Base-by-base conservation (phyloP, 331 rosid species). In the Phaseolus coccineus region DNA sequence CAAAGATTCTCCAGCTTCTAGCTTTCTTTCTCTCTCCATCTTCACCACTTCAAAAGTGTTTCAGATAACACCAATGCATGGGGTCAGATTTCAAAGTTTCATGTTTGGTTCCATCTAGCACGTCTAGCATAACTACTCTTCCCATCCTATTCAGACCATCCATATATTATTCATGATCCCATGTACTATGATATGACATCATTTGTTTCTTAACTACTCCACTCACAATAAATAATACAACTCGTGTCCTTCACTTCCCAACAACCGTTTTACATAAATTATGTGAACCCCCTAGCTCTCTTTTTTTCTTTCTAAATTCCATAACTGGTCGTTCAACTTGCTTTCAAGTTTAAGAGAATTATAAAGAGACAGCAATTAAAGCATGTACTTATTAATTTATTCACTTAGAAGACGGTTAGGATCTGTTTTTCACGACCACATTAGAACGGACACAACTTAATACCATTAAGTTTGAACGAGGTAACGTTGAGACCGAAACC, bases 51-150 rank as follows among this genome's bases (percentile, higher is more conserved):
- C 66, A 24, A 78, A 86, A 84, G 77, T 70, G 79, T 47, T 73
- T 86, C 80, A 78, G 88, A 86, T 88, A 77, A 86, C 76, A 80
- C 78, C 87, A 71, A 53, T 84, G 87, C 76, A 80, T 82, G 87
- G 91, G 87, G 86, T 73, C 84, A 51, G 83, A 39, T 73, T 79
- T 59, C 87, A 58, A 68, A 74, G 84, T 65, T 77, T 67, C 83
- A 83, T 22, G 71, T 74, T 84, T 84, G 85, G 78, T 82, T 73
- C 83, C 76, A 78, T 87, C 75, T 51, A 76, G 77, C 84, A 80
- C 71, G 76, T 80, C 87, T 70, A 69, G 25, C 82, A 37, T 50
- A 73, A 73, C 85, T 70, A 61, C 83, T 72, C 69, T 64, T 63
- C 69, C 44, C 79, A 73, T 81, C 81, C 48, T 77, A 64, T 57